These are phyloP conservation scores for Diaporthe batatas DNA, from an alignment of 2,329 filamentous ascomycete species.

Conservation along the genomic window DNA sequence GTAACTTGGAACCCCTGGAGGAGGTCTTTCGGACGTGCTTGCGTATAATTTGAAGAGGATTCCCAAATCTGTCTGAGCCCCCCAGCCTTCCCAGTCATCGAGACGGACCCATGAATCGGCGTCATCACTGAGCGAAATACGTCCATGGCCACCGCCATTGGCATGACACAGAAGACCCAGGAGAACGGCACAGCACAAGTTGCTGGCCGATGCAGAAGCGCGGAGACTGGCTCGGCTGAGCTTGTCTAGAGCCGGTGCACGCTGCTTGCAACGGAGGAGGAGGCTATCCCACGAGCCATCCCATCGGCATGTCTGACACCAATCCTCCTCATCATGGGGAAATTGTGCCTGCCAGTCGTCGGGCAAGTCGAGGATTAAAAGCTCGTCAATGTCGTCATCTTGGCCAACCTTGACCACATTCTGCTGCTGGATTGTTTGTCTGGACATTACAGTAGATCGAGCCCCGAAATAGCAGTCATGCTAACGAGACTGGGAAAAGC, in stretches of 20 bases:
- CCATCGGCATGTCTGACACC: constrained; percentile 4
- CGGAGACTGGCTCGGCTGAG: neutral
- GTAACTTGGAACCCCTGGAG: constrained; percentile 8
- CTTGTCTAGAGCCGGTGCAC: neutral
- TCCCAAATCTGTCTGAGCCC: neutral
- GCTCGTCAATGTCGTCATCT: neutral
- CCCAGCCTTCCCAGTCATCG: constrained; percentile 25
- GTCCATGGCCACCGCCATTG: constrained; percentile 4
- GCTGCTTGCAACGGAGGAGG: neutral
- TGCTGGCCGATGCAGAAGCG: neutral
- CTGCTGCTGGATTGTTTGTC: neutral
- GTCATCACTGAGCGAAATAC: constrained; percentile 1
- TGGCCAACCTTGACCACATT: no score
- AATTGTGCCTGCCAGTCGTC: constrained; percentile 6
- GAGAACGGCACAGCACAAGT: neutral
- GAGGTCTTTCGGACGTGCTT: neutral
- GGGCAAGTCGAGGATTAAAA: neutral
- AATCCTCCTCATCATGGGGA: neutral
- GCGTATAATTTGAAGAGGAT: neutral
- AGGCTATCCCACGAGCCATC: constrained; percentile 17
- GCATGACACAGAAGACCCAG: neutral
- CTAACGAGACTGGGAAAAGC: neutral
- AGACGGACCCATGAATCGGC: constrained; percentile 20
- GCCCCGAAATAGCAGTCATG: neutral
- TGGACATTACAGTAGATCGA: no score